phyloP scores from a whole-genome alignment of 495 filamentous ascomycete species.

The Aspergillus cristatus region DNA sequence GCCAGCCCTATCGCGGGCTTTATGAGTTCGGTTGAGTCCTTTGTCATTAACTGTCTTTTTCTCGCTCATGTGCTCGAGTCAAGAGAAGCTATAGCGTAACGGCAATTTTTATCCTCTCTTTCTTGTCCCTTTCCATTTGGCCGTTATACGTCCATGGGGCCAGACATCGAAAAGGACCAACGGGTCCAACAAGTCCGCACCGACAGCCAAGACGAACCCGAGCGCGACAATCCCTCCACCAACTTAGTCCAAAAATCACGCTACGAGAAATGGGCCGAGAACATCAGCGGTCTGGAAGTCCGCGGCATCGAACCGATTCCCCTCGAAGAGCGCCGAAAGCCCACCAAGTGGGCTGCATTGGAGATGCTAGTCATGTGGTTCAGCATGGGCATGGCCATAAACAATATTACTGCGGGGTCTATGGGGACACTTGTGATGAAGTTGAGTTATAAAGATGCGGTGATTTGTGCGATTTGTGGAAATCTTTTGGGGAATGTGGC shows the following conservation, averaged over 20 bases:
- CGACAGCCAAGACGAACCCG: background rate
- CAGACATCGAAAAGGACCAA: background rate
- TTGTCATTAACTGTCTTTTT: background rate
- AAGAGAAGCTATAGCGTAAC: background rate
- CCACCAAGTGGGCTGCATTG: conserved; percentile 28
- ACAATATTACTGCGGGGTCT: conserved; percentile 62
- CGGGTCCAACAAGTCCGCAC: background rate
- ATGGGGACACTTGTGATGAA: conserved; percentile 56
- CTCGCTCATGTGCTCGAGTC: background rate
- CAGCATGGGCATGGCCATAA: conserved; percentile 60
- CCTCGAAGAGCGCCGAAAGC: conserved; percentile 37
- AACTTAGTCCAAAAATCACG: background rate
- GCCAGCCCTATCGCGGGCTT: background rate
- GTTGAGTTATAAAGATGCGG: conserved; percentile 57
- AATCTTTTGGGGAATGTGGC: conserved; percentile 46
- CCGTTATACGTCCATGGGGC: no score
- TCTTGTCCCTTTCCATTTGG: background rate
- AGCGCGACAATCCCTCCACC: background rate
- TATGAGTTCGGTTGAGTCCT: background rate
- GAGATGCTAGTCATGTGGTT: conserved; percentile 67
- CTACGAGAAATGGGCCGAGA: background rate
- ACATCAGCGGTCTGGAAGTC: conserved; percentile 48
- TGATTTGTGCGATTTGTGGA: conserved; percentile 57
- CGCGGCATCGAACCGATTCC: conserved; percentile 61
- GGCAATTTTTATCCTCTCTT: background rate